A percentile compares a stretch with the other conserved stretches of the same genome.
phyloP scores from a whole-genome alignment of 2,329 filamentous ascomycete species.

The Metarhizium humberi region DNA sequence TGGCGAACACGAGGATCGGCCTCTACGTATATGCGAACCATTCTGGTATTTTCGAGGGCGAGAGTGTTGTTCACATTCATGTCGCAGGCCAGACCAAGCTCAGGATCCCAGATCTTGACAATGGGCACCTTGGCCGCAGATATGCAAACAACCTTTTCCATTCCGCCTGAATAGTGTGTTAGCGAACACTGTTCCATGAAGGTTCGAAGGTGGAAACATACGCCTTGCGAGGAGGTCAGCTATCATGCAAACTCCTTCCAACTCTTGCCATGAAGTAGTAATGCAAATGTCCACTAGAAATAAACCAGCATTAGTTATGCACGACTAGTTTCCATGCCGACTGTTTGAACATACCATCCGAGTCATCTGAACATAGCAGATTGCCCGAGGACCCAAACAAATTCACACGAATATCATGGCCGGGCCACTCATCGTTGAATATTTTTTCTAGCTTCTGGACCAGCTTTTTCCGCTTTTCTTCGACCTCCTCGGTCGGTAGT shows the following conservation, averaged over 20 bases:
- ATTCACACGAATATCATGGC: slow-evolving; percentile 78
- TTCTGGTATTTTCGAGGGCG: slow-evolving; percentile 89
- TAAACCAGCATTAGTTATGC: slow-evolving; percentile 6
- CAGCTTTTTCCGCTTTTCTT: slow-evolving; percentile 63
- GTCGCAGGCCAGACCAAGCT: slow-evolving; percentile 80
- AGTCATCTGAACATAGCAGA: slow-evolving; percentile 86
- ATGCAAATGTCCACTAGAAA: slow-evolving; percentile 88
- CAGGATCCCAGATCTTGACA: slow-evolving; percentile 97
- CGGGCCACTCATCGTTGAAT: slow-evolving; percentile 86
- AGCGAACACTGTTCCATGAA: not conserved
- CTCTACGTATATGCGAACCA: slow-evolving; percentile 96
- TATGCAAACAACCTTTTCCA: slow-evolving; percentile 94
- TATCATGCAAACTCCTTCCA: slow-evolving; percentile 85
- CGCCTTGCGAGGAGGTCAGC: slow-evolving; percentile 77
- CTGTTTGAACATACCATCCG: slow-evolving; percentile 62
- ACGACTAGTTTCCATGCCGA: not conserved
- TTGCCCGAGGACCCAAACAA: slow-evolving; percentile 99
- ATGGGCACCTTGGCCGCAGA: slow-evolving; percentile 94
- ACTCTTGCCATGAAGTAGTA: slow-evolving; percentile 76
- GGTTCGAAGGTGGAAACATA: slow-evolving; percentile 37
- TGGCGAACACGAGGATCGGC: slow-evolving; percentile 85
- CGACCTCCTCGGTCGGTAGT: slow-evolving; percentile 71
- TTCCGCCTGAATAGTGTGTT: slow-evolving; percentile 58
- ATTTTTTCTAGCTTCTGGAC: slow-evolving; percentile 82
- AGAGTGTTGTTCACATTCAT: slow-evolving; percentile 99